Percentiles rank a stretch among this genome's conserved stretches.
Conservation (phyloP, 2,329 filamentous ascomycete species). For the Xylaria sp. region DNA sequence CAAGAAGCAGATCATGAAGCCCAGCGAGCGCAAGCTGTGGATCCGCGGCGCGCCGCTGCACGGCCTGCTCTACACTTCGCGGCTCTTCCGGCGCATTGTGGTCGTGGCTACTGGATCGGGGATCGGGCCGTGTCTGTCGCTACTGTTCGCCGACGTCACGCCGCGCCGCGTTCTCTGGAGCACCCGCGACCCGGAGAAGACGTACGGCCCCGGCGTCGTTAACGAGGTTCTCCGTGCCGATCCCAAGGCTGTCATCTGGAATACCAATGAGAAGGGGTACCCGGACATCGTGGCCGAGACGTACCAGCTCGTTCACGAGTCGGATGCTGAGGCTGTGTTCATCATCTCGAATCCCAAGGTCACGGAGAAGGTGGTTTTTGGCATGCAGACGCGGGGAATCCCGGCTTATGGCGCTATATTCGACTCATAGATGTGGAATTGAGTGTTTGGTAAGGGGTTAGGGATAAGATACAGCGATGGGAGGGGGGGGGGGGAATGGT, state of each 20-base stretch:
- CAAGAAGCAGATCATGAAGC: constrained; percentile 68
- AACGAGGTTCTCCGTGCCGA: constrained; percentile 67
- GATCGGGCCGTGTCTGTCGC: constrained; percentile 75
- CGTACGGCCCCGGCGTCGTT: constrained; percentile 70
- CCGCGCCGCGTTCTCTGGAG: constrained; percentile 75
- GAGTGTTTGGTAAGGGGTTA: no score
- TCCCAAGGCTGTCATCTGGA: constrained; percentile 72
- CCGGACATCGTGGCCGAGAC: constrained; percentile 65
- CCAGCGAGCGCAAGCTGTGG: constrained; percentile 70
- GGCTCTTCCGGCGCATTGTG: constrained; percentile 72
- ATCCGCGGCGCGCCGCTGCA: constrained; percentile 74
- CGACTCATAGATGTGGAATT: constrained; percentile 56
- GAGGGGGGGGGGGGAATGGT: neutral
- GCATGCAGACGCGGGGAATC: constrained; percentile 72
- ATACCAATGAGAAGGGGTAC: constrained; percentile 70
- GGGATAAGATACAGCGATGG: neutral
- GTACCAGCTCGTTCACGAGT: constrained; percentile 66
- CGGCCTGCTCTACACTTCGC: constrained; percentile 75
- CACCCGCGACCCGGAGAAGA: constrained; percentile 68
- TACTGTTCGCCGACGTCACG: constrained; percentile 64
- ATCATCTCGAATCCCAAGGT: constrained; percentile 77
- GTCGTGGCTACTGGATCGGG: constrained; percentile 79
- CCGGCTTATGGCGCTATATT: constrained; percentile 80
- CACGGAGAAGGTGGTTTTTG: constrained; percentile 77
- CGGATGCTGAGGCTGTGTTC: constrained; percentile 75